phyloP scores from a whole-genome alignment of 1,284 basidiomycete genomes.

The Moniliophthora roreri region DNA sequence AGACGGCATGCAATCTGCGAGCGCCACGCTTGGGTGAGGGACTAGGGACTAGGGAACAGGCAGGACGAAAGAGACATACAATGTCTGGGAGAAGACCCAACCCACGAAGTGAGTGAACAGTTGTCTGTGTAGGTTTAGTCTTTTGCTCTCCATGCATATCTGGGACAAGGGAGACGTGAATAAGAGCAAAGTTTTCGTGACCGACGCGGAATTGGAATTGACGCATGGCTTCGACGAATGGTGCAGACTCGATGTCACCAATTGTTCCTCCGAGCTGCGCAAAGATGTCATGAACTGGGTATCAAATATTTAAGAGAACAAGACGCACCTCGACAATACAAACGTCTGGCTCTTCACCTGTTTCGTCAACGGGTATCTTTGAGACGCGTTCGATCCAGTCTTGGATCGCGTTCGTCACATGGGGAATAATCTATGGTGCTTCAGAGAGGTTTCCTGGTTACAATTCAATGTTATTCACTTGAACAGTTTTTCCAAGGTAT shows the following conservation, averaged over 20 bases:
- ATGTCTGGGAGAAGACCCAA: conserved; percentile 93
- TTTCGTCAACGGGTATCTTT: conserved; percentile 92
- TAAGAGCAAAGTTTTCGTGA: conserved; percentile 94
- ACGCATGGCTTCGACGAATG: conserved; percentile 98
- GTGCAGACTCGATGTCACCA: conserved; percentile 95
- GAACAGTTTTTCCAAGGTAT: conserved; percentile 97
- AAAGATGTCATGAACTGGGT: conserved; percentile 8
- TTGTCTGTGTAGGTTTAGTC: conserved; percentile 98
- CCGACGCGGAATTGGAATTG: conserved; percentile 99
- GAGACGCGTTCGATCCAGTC: conserved; percentile 98
- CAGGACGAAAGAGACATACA: conserved; percentile 44
- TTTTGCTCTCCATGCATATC: conserved; percentile 99
- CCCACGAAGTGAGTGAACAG: conserved; percentile 92
- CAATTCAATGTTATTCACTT: conserved; percentile 43
- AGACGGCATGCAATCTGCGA: conserved; percentile 89
- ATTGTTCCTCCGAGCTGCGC: conserved; percentile 91
- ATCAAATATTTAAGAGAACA: background rate
- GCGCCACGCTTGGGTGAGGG: too few species aligned
- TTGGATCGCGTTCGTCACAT: conserved; percentile 96
- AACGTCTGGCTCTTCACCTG: conserved; percentile 91
- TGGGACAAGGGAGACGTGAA: conserved; percentile 97
- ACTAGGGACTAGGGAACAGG: background rate
- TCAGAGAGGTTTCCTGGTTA: conserved; percentile 8
- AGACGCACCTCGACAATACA: conserved; percentile 89
- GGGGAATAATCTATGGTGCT: conserved; percentile 83